Base-by-base conservation (phyloP, 176 grass and related monocot genomes). In the Zoysia pacifica region DNA sequence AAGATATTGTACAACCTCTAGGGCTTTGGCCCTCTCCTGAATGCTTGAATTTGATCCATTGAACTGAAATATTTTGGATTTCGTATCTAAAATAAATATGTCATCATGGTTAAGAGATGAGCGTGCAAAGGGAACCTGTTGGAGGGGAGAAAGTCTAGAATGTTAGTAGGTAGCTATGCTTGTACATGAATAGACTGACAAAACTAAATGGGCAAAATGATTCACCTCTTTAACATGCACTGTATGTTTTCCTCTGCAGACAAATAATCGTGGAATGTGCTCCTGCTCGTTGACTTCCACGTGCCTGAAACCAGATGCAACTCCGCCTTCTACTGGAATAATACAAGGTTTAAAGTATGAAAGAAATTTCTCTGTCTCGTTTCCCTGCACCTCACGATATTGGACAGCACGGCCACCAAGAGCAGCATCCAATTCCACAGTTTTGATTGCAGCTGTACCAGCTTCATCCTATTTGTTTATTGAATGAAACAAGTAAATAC, bases 311-410 rank as follows among this genome's bases (percentile, higher is more conserved):
- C 94, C 94, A 78, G 94, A 97, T 75, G 87, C 80, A 83, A 90
- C 69, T 64, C 96, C 88, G 60, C 96, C 96, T 86, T 99, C 78
- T 58, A 87, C 90, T 64, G 96, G 96, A 82, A 99, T 99, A 82
- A 99, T 99, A 81, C 96, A 99, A 18, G 96, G 96, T 89, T 94
- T 99, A 81, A 99, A 99, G 83, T 99, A 99, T 9, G 96, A 99
- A 79, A 99, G 92, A 90, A 99, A 95, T 74, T 95, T 95, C 64
- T 99, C 96, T 0, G 96, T 93, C 79, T 99, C 96, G 70, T 99
- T 93, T 74, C 92, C 96, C 75, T 99, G 96, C 74, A 93, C 88
- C 86, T 99, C 93, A 70, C 96, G 90, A 62, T 99, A 99, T 87
- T 99, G 96, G 65, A 99, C 96, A 87, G 86, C 96, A 56, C 92